Conservation (phyloP, 768 basidiomycete genomes). For the Polyporus arcularius region DNA sequence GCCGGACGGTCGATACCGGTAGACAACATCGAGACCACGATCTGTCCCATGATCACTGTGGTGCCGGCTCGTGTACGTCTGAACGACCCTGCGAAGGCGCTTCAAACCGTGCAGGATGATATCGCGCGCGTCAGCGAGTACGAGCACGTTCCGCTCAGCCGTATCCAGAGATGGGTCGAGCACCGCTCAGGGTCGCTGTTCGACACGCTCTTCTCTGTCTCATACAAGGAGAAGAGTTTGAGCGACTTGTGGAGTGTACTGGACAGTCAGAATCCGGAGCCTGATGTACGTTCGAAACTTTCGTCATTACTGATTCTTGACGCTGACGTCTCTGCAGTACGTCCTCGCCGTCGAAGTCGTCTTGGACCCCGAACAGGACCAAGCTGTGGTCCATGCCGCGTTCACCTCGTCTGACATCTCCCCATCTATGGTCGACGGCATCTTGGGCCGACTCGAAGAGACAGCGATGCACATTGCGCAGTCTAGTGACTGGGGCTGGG, state of each 20-base stretch:
- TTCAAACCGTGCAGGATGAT: constrained; percentile 29
- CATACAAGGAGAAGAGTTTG: constrained; percentile 25
- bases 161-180: constrained; percentile 33
- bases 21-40: constrained; percentile 24
- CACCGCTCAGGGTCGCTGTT: constrained; percentile 24
- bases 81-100: constrained; percentile 8
- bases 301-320: not conserved
- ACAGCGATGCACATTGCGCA: constrained; percentile 24
- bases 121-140: constrained; percentile 31
- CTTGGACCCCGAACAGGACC: constrained; percentile 23
- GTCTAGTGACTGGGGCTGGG: not conserved
- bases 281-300: constrained; percentile 28
- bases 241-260: constrained; percentile 28
- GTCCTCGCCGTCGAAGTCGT: constrained; percentile 26
- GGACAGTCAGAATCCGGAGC: constrained; percentile 33
- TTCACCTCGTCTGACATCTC: constrained; percentile 25
- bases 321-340: constrained; percentile 12
- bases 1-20: constrained; percentile 32
- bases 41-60: constrained; percentile 31
- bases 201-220: constrained; percentile 35
- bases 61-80: constrained; percentile 31
- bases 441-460: constrained; percentile 29
- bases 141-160: constrained; percentile 33
- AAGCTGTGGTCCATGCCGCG: constrained; percentile 25
- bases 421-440: constrained; percentile 16